Base-by-base conservation (phyloP, 805 yeast species). In the Tetrapisispora taiwanensis region DNA sequence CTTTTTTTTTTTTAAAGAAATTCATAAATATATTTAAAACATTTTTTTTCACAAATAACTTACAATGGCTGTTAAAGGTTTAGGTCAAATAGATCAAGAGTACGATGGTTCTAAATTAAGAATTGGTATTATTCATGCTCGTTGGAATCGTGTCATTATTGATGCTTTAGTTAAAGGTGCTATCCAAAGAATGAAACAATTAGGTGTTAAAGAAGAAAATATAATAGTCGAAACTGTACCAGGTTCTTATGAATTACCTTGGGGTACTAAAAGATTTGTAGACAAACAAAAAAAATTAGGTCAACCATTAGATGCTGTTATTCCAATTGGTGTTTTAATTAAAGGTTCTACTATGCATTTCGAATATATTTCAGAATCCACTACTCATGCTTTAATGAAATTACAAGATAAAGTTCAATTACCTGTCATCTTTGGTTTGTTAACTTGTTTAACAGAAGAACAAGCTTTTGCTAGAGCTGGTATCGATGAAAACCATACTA, bases 291-390 rank as follows among this genome's bases (percentile, higher is more conserved):
- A 64, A 20, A 56, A 55, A 31, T 52, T 63, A 44, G 73, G 71
- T 41, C 58, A 67, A 43, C 74, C 76, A 22, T 68, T 83, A 45
- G 96, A 92, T 63, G 96, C 90, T 5, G 76, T 90, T 32, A 85
- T 92, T 46, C 89, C 97, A 44, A 87, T 92, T 54, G 98, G 98
- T 45, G 89, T 84, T 32, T 73, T 92, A 58, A 90, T 92, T 68
- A 92, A 92, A 69, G 98, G 98, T 44, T 79, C 89, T 32, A 92
- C 97, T 31, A 88, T 88, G 95, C 98, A 92, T 69, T 92, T 92
- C 62, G 98, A 92, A 68, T 92, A 90, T 69, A 92, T 92, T 55
- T 84, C 95, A 61, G 97, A 92, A 47, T 69, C 95, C 3, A 86
- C 83, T 17, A 79, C 96, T 9, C 78, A 81, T 51, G 90, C 84